Evolutionary conservation across 164 flowering plant species (phyloP).

Genomic region (Malania oleifera): DNA sequence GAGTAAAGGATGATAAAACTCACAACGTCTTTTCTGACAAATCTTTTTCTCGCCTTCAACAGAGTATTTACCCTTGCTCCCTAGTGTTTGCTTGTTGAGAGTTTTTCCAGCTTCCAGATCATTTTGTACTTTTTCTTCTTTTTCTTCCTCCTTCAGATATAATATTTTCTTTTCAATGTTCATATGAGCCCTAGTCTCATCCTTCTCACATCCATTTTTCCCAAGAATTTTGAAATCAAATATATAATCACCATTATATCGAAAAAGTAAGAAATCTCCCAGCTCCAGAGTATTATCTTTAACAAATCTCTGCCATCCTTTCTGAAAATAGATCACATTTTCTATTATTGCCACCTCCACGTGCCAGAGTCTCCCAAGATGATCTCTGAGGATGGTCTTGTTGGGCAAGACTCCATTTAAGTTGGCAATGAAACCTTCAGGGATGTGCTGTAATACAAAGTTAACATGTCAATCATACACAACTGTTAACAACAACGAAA

Average conservation of each 20-base stretch:
- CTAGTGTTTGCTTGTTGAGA: no score
- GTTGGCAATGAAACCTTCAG: constrained; percentile 14
- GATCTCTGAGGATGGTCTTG: constrained; percentile 14
- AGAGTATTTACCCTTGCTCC: no score
- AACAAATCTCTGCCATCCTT: constrained; percentile 26
- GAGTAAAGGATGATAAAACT: no score
- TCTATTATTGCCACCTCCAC: constrained; percentile 14
- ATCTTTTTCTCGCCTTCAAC: no score
- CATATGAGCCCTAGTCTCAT: constrained; percentile 1
- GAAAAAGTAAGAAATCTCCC: constrained; percentile 27
- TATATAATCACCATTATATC: constrained; percentile 9
- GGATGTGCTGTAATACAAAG: constrained; percentile 13
- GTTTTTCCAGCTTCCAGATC: no score
- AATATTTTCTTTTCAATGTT: not conserved
- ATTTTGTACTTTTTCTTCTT: not conserved
- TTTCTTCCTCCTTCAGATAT: not conserved
- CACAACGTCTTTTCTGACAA: no score
- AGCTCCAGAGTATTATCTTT: constrained; percentile 11
- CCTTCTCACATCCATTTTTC: constrained; percentile 24
- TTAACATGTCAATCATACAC: not conserved
- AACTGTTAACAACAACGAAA: not conserved
- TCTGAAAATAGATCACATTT: constrained; percentile 10
- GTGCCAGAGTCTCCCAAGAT: constrained; percentile 16
- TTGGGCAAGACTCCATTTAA: constrained; percentile 12
- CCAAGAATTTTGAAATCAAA: constrained; percentile 23